These are phyloP conservation scores for Russula griseocarnosa DNA, from an alignment of 768 basidiomycete genomes.

Conservation along the genomic window DNA sequence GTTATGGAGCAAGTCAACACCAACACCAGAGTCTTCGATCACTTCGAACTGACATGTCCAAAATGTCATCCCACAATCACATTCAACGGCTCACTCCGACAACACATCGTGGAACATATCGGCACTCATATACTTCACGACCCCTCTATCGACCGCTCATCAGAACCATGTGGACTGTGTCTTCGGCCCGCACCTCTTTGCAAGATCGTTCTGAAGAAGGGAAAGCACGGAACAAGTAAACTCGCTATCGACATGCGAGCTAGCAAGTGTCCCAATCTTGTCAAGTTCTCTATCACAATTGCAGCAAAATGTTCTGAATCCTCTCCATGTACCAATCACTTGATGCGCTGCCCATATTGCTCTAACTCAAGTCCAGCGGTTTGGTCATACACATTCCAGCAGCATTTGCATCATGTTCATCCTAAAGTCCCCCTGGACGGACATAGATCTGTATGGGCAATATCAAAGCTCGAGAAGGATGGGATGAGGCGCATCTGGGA, in stretches of 20 bases:
- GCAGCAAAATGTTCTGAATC: background rate
- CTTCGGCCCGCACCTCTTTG: background rate
- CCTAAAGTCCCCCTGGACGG: background rate
- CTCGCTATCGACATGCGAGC: background rate
- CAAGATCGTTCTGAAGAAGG: background rate
- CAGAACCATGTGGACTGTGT: background rate
- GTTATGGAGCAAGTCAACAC: background rate
- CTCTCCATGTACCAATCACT: background rate
- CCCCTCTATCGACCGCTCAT: background rate
- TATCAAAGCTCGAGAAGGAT: background rate
- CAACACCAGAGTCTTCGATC: rapidly evolving
- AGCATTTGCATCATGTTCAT: background rate
- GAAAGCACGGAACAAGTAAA: background rate
- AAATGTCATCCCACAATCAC: background rate
- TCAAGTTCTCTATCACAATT: background rate
- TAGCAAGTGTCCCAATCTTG: background rate
- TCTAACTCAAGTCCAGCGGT: background rate
- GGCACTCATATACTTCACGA: background rate
- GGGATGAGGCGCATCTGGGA: background rate
- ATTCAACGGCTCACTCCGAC: background rate
- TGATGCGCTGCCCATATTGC: background rate
- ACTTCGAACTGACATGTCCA: background rate
- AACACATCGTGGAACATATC: background rate
- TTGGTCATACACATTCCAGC: background rate
- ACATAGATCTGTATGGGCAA: background rate